phyloP scores from a whole-genome alignment of 805 yeast species.

The Wickerhamiella azyma region DNA sequence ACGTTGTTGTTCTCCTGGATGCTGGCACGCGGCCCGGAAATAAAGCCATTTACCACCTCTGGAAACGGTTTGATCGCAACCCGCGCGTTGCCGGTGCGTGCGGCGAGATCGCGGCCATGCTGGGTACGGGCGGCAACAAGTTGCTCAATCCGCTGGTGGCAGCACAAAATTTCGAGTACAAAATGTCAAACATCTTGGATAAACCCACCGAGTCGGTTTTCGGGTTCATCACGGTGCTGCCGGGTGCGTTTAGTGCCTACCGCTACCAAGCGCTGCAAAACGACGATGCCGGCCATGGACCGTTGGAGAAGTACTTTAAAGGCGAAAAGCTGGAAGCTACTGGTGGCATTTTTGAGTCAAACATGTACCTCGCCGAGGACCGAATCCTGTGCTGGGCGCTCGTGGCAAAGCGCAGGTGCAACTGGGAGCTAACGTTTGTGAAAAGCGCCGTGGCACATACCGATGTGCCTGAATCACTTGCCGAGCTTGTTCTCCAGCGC shows the following conservation, averaged over 20 bases:
- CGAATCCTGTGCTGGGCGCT: constrained; percentile 88
- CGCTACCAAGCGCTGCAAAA: constrained; percentile 66
- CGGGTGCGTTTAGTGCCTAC: constrained; percentile 95
- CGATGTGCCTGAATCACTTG: constrained; percentile 81
- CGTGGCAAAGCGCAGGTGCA: constrained; percentile 63
- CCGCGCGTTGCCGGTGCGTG: constrained; percentile 92
- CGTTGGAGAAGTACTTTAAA: constrained; percentile 77
- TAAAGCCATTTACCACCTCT: constrained; percentile 72
- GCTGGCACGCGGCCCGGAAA: constrained; percentile 89
- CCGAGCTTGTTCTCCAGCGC: constrained; percentile 82
- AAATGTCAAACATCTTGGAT: constrained; percentile 86
- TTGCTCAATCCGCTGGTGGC: constrained; percentile 81
- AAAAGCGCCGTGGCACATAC: constrained; percentile 84
- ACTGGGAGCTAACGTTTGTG: constrained; percentile 75
- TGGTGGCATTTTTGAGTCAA: constrained; percentile 78
- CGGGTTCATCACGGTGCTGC: constrained; percentile 87
- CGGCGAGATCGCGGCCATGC: constrained; percentile 84
- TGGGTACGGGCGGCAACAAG: constrained; percentile 46
- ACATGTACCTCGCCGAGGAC: constrained; percentile 96
- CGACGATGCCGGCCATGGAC: constrained; percentile 59
- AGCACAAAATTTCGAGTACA: constrained; percentile 93
- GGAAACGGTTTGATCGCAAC: constrained; percentile 69
- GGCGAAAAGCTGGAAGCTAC: constrained; percentile 75
- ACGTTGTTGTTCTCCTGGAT: constrained; percentile 70
- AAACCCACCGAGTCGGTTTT: constrained; percentile 92